These are phyloP conservation scores for Somion occarium DNA, from an alignment of 1,284 basidiomycete species.

Conservation along the genomic window DNA sequence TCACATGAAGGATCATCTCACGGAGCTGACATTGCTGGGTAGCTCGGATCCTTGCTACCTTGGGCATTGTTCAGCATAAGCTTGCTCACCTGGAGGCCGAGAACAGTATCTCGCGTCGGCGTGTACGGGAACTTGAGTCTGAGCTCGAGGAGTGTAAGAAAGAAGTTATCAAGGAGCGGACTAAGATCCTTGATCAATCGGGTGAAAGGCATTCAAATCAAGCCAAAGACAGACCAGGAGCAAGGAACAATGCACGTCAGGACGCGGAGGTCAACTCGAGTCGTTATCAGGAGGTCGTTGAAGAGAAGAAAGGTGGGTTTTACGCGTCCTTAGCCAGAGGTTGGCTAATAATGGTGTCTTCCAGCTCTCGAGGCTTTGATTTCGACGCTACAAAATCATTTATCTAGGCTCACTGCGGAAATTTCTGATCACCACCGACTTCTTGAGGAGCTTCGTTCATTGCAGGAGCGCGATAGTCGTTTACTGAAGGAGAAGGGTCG, in stretches of 20 bases:
- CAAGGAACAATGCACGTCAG: neutral
- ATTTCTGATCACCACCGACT: constrained; percentile 68
- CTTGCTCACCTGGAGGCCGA: constrained; percentile 72
- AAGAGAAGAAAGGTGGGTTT: constrained; percentile 76
- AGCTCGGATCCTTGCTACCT: constrained; percentile 58
- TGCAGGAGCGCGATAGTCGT: constrained; percentile 59
- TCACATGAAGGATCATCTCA: neutral
- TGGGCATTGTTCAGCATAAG: constrained; percentile 61
- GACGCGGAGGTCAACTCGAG: constrained; percentile 21
- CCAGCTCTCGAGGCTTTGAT: constrained; percentile 78
- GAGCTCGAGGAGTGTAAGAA: constrained; percentile 76
- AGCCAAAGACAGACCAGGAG: too few species aligned
- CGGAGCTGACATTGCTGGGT: constrained; percentile 3
- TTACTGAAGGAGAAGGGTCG: constrained; percentile 54
- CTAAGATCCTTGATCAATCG: constrained; percentile 48
- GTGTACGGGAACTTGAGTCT: constrained; percentile 77
- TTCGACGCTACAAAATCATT: constrained; percentile 62
- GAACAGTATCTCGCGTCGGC: constrained; percentile 70
- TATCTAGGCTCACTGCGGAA: constrained; percentile 73
- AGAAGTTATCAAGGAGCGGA: constrained; percentile 65
- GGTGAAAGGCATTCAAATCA: constrained; percentile 34
- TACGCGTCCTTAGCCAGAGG: neutral
- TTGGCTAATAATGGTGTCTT: constrained; percentile 5
- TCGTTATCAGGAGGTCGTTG: constrained; percentile 67
- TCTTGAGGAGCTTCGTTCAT: constrained; percentile 57